Conservation (phyloP, 345 rosid genomes). For the Eucalyptus camaldulensis region DNA sequence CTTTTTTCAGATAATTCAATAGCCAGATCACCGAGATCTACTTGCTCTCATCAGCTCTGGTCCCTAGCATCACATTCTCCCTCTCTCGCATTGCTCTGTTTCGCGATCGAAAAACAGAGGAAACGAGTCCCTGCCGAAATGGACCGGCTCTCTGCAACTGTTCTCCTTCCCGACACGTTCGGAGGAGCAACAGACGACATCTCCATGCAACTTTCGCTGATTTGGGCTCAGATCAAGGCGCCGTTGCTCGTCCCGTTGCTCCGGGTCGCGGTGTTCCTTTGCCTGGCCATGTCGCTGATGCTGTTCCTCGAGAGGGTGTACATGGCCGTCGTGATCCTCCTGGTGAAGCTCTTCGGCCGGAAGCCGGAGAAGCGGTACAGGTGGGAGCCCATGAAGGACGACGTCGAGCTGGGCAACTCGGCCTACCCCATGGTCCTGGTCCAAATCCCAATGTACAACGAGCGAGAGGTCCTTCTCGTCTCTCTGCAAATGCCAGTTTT, state of each 20-base stretch:
- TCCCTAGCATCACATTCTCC: not conserved
- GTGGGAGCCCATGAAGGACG: conserved; percentile 83
- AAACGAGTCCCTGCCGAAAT: not conserved
- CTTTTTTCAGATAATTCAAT: not conserved
- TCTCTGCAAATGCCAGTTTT: not conserved
- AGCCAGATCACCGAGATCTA: not conserved
- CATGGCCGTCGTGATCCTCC: conserved; percentile 60
- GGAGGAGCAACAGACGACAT: conserved; percentile 27
- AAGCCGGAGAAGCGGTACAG: conserved; percentile 75
- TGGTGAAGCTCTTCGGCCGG: conserved; percentile 66
- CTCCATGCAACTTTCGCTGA: conserved; percentile 26
- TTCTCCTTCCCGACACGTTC: not conserved
- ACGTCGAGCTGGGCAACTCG: conserved; percentile 72
- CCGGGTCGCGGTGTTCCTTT: conserved; percentile 41
- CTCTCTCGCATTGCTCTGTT: not conserved
- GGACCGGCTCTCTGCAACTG: conserved; percentile 21
- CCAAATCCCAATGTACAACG: conserved; percentile 98
- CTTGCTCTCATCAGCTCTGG: not conserved
- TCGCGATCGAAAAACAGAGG: not conserved
- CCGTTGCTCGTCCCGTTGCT: conserved; percentile 81
- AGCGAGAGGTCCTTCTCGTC: conserved; percentile 57
- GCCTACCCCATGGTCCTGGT: conserved; percentile 82
- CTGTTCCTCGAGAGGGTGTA: conserved; percentile 80
- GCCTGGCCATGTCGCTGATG: conserved; percentile 84
- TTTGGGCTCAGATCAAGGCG: conserved; percentile 65